Conservation (phyloP, 2,329 filamentous ascomycete genomes). For the Pseudogymnoascus sp. region DNA sequence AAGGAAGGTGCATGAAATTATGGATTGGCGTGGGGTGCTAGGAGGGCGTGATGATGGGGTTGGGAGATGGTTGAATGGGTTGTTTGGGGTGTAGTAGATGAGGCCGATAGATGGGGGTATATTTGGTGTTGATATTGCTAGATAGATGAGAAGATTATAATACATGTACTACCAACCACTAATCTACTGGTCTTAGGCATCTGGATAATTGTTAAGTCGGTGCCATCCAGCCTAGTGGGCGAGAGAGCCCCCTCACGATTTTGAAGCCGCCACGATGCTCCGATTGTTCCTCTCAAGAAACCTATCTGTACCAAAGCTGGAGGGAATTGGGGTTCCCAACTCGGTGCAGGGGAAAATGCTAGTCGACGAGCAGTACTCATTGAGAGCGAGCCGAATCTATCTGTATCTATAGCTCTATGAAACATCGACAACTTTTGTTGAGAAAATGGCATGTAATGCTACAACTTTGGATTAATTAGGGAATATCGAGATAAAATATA, state of each 20-base stretch:
- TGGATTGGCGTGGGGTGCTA: conserved; percentile 28
- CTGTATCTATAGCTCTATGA: background rate
- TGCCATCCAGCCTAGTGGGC: too few relatives aligned
- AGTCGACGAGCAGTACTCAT: background rate
- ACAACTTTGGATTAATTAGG: too few relatives aligned
- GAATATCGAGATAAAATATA: too few relatives aligned
- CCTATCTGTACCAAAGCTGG: background rate
- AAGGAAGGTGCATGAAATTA: conserved; percentile 41
- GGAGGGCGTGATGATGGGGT: background rate
- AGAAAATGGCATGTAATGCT: too few relatives aligned
- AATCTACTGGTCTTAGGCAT: too few relatives aligned
- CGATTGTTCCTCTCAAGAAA: background rate
- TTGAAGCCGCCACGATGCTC: too few relatives aligned
- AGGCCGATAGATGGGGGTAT: background rate
- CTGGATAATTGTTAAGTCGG: too few relatives aligned
- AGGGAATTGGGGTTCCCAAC: too few relatives aligned
- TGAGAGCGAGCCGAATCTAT: background rate
- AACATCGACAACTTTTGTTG: too few relatives aligned
- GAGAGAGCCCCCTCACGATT: too few relatives aligned
- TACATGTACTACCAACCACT: background rate
- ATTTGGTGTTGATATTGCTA: background rate
- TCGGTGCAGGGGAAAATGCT: background rate
- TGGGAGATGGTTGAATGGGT: background rate
- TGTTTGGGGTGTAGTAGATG: conserved; percentile 4
- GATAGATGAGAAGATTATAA: background rate